Base-by-base conservation (phyloP, 768 basidiomycete species). In the Lepiota brunneoincarnata region DNA sequence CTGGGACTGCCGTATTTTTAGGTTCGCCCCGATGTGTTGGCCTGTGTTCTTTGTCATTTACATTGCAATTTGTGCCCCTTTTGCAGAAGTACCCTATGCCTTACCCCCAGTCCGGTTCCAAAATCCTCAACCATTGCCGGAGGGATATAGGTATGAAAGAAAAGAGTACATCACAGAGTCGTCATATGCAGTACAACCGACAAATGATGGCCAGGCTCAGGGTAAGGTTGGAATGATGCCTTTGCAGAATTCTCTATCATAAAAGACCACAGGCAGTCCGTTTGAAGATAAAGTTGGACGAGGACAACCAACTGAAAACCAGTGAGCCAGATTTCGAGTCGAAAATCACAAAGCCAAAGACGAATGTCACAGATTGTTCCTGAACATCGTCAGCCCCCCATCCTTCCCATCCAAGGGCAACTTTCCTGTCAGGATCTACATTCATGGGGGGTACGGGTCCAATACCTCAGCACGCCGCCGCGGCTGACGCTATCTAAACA, bases 391-490 rank as follows among this genome's bases (percentile, higher is more conserved):
- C 31, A 67, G 73, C 23, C 89, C 84, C 17, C 83, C 83, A 5
- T 77, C 78, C 3, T 73, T 71, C 68, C 72, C 75, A 43, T 63
- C 63, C 12, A 69, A 69, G 50, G 70, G 65, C 21, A 63, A 66
- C 12, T 81, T 85, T 56, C 83, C 87, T 1, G 87, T 90, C 50
- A 85, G 78, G 54, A 77, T 90, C 2, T 91, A 88, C 68, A 83
- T 91, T 26, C 89, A 91, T 53, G 89, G 88, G 65, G 87, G 87
- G 86, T 86, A 63, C 15, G 72, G 53, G 7, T 34, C 9, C 1
- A 24, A 17, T 21, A 17, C 24, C 14, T 35, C n/a, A 51, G 20
- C 21, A n/a, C 21, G 26, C 31, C n/a, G 6, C 44, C 14, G 14
- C 10, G 20, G 17, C 12, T 41, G 1, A 31, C 3, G 6, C n/a